Percentiles rank a stretch among this genome's conserved stretches.
These are phyloP conservation scores for Rhizomucor pusillus DNA, from an alignment of 371 early-diverging fungal species.

Conservation along the genomic window DNA sequence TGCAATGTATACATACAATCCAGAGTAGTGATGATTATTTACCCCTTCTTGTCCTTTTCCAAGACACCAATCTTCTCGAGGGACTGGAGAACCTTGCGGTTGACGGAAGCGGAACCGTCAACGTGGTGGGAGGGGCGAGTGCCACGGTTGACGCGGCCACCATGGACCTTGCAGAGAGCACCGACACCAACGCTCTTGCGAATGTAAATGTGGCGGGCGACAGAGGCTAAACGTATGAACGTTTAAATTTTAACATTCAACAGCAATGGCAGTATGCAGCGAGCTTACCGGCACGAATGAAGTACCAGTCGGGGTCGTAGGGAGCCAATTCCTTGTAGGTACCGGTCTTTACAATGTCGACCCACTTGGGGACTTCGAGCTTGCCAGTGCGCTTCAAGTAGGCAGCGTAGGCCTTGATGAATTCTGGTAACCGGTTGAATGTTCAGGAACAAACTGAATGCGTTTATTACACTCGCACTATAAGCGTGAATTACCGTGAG, in stretches of 20 bases:
- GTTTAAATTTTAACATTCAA: neutral
- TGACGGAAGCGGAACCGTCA: conserved; percentile 86
- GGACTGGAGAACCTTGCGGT: conserved; percentile 95
- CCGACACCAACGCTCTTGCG: conserved; percentile 94
- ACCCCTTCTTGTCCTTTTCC: conserved; percentile 89
- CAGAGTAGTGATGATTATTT: too few species aligned
- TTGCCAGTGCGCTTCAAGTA: conserved; percentile 98
- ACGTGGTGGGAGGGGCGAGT: conserved; percentile 91
- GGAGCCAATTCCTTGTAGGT: conserved; percentile 96
- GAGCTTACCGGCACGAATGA: conserved; percentile 86
- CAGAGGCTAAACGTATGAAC: conserved; percentile 64
- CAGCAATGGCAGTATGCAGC: neutral
- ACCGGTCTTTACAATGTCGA: conserved; percentile 97
- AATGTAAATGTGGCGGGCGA: conserved; percentile 98
- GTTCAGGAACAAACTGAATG: neutral
- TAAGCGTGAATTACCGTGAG: conserved; percentile 59
- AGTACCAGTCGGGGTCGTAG: conserved; percentile 99
- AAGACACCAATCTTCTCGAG: conserved; percentile 97
- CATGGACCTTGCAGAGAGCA: conserved; percentile 90
- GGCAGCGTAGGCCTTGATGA: conserved; percentile 97
- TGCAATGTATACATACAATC: neutral
- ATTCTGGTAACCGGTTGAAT: conserved; percentile 36
- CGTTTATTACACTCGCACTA: too few species aligned
- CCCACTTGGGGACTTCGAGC: conserved; percentile 98
- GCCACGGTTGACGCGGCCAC: conserved; percentile 93